Evolutionary conservation across 2,329 filamentous ascomycete species (phyloP).

Genomic region (Aspergillus ochraceus): DNA sequence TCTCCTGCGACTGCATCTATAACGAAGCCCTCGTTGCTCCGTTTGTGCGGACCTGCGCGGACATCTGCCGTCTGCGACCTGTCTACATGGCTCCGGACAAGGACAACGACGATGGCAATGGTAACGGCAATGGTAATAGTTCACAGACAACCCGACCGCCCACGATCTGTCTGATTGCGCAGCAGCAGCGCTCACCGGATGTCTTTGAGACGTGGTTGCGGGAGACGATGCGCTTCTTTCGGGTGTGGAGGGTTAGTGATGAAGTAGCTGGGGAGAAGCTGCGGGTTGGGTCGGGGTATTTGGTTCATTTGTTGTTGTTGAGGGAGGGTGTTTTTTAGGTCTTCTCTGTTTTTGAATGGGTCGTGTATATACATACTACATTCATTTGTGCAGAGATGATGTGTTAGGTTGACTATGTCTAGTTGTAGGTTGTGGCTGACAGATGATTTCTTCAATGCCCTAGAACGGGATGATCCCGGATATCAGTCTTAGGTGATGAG

Average conservation of each 20-base stretch:
- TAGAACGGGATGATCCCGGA: no score
- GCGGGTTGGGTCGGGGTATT: conserved; percentile 69
- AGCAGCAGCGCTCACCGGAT: conserved; percentile 81
- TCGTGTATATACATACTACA: not conserved
- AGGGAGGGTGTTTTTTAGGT: conserved; percentile 23
- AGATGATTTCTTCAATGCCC: no score
- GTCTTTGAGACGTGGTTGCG: conserved; percentile 82
- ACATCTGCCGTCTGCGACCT: conserved; percentile 65
- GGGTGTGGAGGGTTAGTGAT: conserved; percentile 74
- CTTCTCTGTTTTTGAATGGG: not conserved
- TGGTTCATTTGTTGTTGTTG: conserved; percentile 75
- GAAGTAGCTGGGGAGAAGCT: conserved; percentile 60
- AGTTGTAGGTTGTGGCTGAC: no score
- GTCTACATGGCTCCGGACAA: conserved; percentile 6
- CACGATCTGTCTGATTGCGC: conserved; percentile 77
- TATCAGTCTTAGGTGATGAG: no score
- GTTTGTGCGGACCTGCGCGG: conserved; percentile 76
- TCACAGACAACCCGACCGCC: conserved; percentile 38
- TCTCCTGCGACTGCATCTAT: conserved; percentile 94
- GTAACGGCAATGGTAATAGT: not conserved
- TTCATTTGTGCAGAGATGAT: no score
- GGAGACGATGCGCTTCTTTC: conserved; percentile 66
- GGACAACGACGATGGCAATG: not conserved
- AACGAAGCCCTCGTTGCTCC: conserved; percentile 83
- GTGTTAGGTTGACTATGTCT: no score